Percentiles rank a stretch among this genome's conserved stretches.
Conservation (phyloP, 495 filamentous ascomycete species). For the Neohortaea acidophila region DNA sequence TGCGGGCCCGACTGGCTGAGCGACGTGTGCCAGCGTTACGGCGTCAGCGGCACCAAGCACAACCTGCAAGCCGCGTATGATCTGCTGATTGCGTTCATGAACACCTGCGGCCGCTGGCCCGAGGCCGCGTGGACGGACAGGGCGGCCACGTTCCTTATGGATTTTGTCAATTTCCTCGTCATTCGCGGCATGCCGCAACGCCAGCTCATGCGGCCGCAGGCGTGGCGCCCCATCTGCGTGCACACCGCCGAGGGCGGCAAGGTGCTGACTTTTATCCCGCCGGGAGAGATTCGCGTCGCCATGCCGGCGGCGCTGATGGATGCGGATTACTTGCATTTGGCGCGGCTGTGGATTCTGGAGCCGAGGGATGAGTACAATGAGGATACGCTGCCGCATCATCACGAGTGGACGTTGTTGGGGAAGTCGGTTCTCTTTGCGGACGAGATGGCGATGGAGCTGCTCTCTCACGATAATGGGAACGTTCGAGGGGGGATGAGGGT, state of each 20-base stretch:
- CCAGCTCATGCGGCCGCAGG: slow-evolving; percentile 1
- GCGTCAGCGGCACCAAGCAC: slow-evolving; percentile 14
- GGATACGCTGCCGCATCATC: neutral
- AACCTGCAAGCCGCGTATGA: slow-evolving; percentile 8
- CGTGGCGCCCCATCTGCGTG: slow-evolving; percentile 15
- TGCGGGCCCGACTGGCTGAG: slow-evolving; percentile 20
- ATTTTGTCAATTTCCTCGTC: slow-evolving; percentile 18
- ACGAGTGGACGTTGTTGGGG: slow-evolving; percentile 13
- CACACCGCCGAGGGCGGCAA: slow-evolving; percentile 4
- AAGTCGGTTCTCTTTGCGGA: slow-evolving; percentile 16
- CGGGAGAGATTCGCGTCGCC: slow-evolving; percentile 3
- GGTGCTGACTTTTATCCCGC: slow-evolving; percentile 12
- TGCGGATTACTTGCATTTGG: slow-evolving; percentile 12
- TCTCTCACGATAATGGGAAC: neutral
- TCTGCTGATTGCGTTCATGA: slow-evolving; percentile 12
- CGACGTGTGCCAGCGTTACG: slow-evolving; percentile 15
- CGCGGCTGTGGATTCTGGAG: slow-evolving; percentile 16
- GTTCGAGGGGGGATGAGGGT: slow-evolving; percentile 6
- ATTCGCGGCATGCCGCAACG: slow-evolving; percentile 15
- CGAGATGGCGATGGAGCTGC: slow-evolving; percentile 2
- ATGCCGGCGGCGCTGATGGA: slow-evolving; percentile 13
- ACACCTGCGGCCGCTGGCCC: slow-evolving; percentile 12
- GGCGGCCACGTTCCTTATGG: slow-evolving; percentile 12
- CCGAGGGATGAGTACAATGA: slow-evolving; percentile 9
- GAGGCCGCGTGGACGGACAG: slow-evolving; percentile 7